Evolutionary conservation across 75 land plant species (phyloP), one percentile per base, ranked within the genome.

Genomic region (Isoetes taiwanensis): DNA sequence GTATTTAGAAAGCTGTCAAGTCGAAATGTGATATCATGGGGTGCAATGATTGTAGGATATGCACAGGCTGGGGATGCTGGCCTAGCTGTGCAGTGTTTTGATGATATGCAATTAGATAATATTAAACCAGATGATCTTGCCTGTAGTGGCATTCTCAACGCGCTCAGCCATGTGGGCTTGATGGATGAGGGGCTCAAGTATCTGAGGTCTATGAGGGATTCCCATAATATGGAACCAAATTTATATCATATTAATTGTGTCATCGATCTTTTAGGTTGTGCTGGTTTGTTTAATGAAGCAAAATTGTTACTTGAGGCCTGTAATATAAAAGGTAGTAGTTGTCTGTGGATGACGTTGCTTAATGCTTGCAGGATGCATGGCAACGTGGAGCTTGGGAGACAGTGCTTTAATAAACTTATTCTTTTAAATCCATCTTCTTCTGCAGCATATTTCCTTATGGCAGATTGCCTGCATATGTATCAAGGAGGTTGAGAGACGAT

Each of bases 81-180:
- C 21, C 1, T 23, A 19, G 60, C 60, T 20, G 30, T 58, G 60
- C 48, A 52, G 16, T 28, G 34, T 1, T 58, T 58, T 24, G 6
- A 28, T 33, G 10, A 20, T 21, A 58, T 58, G 60, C 56, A 58
- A 3, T 27, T 21, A 30, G 23, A 10, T 37, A 5, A 43, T 35
- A 35, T 58, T 21, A 25, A 35, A 58, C 55, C 60, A 23, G 65
- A 76, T 54, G 73, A 58, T 53, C 10, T 54, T 21, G 66, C 78
- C 4, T 27, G 65, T 9, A 43, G 54, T 11, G 32, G 39, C 14
- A 59, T 66, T 37, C 65, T 76, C 41, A 12, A 69, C 34, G 70
- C 70, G 12, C 66, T 68, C 25, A 54, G 54, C 11, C 73, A 70
- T 34, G 29, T 70, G 32, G 72, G 69, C 30, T 24, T 56, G 4